phyloP scores from a whole-genome alignment of 768 basidiomycete genomes.

The Leccinum ochraceum region DNA sequence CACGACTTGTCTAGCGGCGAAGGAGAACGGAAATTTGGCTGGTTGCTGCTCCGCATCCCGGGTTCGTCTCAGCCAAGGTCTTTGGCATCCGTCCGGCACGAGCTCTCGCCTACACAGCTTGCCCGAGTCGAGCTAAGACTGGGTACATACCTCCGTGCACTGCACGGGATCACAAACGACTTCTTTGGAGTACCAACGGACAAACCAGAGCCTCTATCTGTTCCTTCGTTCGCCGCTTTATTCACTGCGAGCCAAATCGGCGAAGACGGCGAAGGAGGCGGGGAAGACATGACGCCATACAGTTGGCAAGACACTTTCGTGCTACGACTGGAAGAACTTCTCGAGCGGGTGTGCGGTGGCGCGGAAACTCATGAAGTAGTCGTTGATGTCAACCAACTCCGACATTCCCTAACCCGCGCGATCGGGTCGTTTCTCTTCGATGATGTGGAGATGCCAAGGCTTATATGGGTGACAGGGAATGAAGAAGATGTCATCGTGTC shows the following conservation, averaged over 20 bases:
- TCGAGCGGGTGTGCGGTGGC: conserved; percentile 43
- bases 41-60: conserved; percentile 37
- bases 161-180: conserved; percentile 77
- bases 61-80: conserved; percentile 31
- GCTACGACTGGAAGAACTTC: conserved; percentile 52
- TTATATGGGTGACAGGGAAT: conserved; percentile 63
- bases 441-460: conserved; percentile 69
- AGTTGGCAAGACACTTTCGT: conserved; percentile 81
- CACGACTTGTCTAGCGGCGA: conserved; percentile 44
- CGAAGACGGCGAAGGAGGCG: conserved; percentile 13
- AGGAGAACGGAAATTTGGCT: conserved; percentile 25
- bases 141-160: conserved; percentile 57
- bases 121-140: conserved; percentile 58
- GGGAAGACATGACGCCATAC: conserved; percentile 39
- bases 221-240: conserved; percentile 18
- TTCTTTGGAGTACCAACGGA: conserved; percentile 63
- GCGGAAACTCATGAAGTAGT: conserved; percentile 23
- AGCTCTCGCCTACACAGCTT: conserved; percentile 39
- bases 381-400: conserved; percentile 42
- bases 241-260: conserved; percentile 3
- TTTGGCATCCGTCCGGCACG: conserved; percentile 39
- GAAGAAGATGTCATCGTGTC: conserved; percentile 60
- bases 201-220: conserved; percentile 34
- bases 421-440: conserved; percentile 77
- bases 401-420: conserved; percentile 59